Evolutionary conservation across 345 rosid species (phyloP), one percentile per base, ranked within the genome.

Genomic region (Rhizophora mangle): DNA sequence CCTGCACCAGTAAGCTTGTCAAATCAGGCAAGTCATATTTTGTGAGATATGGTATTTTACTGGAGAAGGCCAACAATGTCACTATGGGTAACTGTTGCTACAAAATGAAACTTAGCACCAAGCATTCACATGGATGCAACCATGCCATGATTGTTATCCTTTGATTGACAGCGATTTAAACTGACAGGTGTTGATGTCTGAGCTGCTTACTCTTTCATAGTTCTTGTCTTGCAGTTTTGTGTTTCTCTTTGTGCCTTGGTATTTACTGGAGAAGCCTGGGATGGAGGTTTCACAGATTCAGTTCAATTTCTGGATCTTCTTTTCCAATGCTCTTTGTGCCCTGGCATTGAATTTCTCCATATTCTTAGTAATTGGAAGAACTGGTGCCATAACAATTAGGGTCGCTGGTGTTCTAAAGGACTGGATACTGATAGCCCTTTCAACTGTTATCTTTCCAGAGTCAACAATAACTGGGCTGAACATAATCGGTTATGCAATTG

Each of bases 331-430:
- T 58, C 80, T 90, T 8, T 87, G 97, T 80, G 98, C 98, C 60
- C 81, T 92, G 68, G 96, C 96, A 70, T 78, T 95, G 84, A 90
- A 95, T 79, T 84, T 90, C 82, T 87, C 98, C 76, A 90, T 84
- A 77, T 95, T 92, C 87, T 78, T 95, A 72, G 98, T 95, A 11
- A 90, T 92, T 36, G 98, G 96, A 39, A 87, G 98, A 88, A 95
- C 96, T 51, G 97, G 98, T 64, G 99, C 99, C 0, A 94, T 95
- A 59, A 92, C 97, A 27, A 82, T 92, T 67, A 85, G 97, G 67
- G 99, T 95, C 69, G 99, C 97, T 68, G 98, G 99, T 54, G 98
- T 92, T 71, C 83, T 95, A 47, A 95, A 92, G 79, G 99, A 92
- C 77, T 95, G 99, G 98, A 95, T 92, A 79, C 81, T 95, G 60